A percentile compares a stretch with the other conserved stretches of the same genome.
These are phyloP conservation scores for Danielia oregonensis DNA, from an alignment of 805 yeast genomes.

Conservation along the genomic window DNA sequence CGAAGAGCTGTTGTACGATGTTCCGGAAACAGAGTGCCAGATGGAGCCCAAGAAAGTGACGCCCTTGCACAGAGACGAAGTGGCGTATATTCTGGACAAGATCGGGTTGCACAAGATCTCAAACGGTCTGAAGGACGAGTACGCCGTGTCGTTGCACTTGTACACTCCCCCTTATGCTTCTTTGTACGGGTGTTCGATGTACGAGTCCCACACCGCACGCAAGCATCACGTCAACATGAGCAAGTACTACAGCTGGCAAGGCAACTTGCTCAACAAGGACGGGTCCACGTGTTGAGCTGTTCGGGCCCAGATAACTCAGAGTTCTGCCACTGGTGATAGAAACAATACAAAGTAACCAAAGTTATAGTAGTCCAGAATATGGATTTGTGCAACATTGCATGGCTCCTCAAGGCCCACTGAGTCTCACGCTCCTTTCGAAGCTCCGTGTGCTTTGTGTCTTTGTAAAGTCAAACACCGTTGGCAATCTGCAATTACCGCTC, in stretches of 20 bases:
- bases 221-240: conserved; percentile 56
- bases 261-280: conserved; percentile 32
- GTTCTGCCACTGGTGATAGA: too few relatives aligned
- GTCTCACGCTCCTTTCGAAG: too few relatives aligned
- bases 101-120: conserved; percentile 65
- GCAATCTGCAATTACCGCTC: too few relatives aligned
- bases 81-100: conserved; percentile 61
- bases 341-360: neutral
- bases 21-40: conserved; percentile 36
- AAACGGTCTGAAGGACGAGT: conserved; percentile 40
- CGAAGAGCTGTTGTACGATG: conserved; percentile 52
- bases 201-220: conserved; percentile 47
- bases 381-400: too few relatives aligned
- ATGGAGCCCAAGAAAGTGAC: conserved; percentile 25
- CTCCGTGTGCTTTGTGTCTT: too few relatives aligned
- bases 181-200: conserved; percentile 50
- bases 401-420: too few relatives aligned
- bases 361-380: neutral
- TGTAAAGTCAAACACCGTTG: too few relatives aligned
- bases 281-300: conserved; percentile 20
- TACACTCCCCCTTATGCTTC: conserved; percentile 78
- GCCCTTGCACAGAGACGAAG: conserved; percentile 37
- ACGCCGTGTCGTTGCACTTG: conserved; percentile 63
- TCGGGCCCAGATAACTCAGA: too few relatives aligned
- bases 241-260: conserved; percentile 60